A percentile compares a stretch with the other conserved stretches of the same genome.
These are phyloP conservation scores for Vigna hirtella DNA, from an alignment of 306 rosid species.

Conservation along the genomic window DNA sequence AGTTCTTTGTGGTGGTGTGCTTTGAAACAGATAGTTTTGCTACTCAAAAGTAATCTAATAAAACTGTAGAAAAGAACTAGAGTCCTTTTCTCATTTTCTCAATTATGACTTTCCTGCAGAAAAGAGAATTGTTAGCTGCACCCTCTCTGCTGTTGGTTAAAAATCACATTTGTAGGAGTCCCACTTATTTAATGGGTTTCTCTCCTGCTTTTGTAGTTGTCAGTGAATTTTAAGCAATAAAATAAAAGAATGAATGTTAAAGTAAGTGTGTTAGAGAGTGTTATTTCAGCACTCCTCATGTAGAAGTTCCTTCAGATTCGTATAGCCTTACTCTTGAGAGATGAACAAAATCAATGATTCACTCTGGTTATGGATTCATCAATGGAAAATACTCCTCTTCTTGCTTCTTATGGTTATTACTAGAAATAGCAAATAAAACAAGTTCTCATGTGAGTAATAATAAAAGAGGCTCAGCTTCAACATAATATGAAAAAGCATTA, in stretches of 20 bases:
- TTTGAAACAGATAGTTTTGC: slow-evolving; percentile 18
- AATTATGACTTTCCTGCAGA: not conserved
- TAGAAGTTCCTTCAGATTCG: not conserved
- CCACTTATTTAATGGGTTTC: not conserved
- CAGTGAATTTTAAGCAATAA: no score
- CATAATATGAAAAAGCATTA: slow-evolving; percentile 16
- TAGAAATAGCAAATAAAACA: not conserved
- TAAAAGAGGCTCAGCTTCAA: slow-evolving; percentile 22
- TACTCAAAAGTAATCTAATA: not conserved
- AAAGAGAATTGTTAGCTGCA: not conserved
- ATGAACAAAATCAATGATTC: slow-evolving; percentile 3
- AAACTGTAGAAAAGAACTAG: not conserved
- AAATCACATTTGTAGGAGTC: not conserved
- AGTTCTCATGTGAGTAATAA: not conserved
- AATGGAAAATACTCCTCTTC: not conserved
- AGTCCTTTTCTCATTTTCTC: not conserved
- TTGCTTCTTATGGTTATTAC: slow-evolving; percentile 17
- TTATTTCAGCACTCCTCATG: not conserved
- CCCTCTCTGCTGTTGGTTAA: not conserved
- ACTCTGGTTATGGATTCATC: not conserved
- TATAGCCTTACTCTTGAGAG: not conserved
- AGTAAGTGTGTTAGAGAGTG: not conserved
- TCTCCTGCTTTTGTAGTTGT: not conserved
- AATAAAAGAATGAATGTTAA: not conserved
- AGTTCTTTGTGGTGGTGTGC: slow-evolving; percentile 17